Base-by-base conservation (phyloP, 1,284 basidiomycete species). In the Cryptococcus sp. region DNA sequence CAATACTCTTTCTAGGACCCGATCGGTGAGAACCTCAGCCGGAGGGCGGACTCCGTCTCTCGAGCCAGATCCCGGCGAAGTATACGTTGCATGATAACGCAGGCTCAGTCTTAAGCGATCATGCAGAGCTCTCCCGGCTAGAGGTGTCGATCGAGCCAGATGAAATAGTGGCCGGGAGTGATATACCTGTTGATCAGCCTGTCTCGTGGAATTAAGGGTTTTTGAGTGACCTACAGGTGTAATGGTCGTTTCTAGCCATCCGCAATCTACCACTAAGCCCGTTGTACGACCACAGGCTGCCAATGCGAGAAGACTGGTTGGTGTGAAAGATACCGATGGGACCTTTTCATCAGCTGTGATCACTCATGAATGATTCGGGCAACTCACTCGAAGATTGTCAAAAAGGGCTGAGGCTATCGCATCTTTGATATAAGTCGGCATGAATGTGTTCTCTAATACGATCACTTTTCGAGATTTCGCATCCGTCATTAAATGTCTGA, bases 401-500 rank as follows among this genome's bases (percentile, higher is more conserved):
- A 98, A 97, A 10, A 98, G 76, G 39, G 91, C 83, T 46, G 84
- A 82, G 4, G 90, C 89, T 45, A 98, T 82, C 57, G 84, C 83
- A 45, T 93, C 88, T 73, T 96, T 96, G 67, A 97, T 84, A 56
- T 85, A 82, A 2, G 88, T 75, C 0, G 93, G 89, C 11, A 96
- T 77, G 45, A 96, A 77, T 0, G 94, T 88, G 67, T 91, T 87
- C 73, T 98, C 93, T 5, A 94, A 79, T 23, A 98, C 67, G 46
- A 98, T 88, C 52, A 98, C 86, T 72, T 94, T 96, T 46, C 94
- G 83, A 32, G 89, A 85, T 72, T 91, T 94, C 0, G 93, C 87
- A 69, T 98, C 96, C 56, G 88, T 87, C 72, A 97, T 80, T 43
- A 98, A 80, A 52, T 90, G 87, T 64, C 91, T 93, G 66, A 2